Percentiles rank a stretch among this genome's conserved stretches.
Conservation (phyloP, 345 rosid species). For the Pistacia vera region DNA sequence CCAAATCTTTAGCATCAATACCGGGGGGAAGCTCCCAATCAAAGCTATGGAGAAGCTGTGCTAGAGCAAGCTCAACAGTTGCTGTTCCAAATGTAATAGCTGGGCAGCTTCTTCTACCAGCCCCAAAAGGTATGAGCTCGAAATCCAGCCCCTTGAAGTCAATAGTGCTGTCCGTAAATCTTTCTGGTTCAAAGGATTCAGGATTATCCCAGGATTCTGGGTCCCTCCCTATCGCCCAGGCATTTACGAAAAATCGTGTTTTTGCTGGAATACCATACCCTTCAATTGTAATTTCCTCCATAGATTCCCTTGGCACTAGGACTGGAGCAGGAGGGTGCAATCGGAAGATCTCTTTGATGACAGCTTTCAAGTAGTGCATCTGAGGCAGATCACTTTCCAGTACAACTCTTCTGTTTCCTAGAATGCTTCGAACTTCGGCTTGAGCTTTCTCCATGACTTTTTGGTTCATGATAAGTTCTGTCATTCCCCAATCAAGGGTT, state of each 20-base stretch:
- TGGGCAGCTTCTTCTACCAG: constrained; percentile 55
- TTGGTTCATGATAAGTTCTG: constrained; percentile 46
- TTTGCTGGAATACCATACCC: constrained; percentile 49
- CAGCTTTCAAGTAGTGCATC: constrained; percentile 44
- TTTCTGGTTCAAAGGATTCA: constrained; percentile 43
- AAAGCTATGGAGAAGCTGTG: constrained; percentile 56
- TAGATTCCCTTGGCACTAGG: constrained; percentile 57
- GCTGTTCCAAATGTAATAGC: constrained; percentile 46
- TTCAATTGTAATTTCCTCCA: constrained; percentile 38
- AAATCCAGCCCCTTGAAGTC: constrained; percentile 55
- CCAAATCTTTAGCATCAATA: constrained; percentile 33
- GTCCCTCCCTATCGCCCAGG: constrained; percentile 47
- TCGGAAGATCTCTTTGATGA: constrained; percentile 56
- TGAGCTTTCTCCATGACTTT: constrained; percentile 40
- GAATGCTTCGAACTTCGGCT: constrained; percentile 36
- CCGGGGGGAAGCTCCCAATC: constrained; percentile 55
- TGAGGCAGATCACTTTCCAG: constrained; percentile 43
- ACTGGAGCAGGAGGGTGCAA: constrained; percentile 61
- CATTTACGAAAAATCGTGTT: constrained; percentile 41
- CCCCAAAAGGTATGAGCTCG: constrained; percentile 59
- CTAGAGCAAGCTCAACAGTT: constrained; percentile 45
- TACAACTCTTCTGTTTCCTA: constrained; percentile 38
- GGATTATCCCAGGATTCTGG: constrained; percentile 46
- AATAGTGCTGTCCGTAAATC: constrained; percentile 40
- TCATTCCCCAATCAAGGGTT: constrained; percentile 45